Evolutionary conservation across 2,329 filamentous ascomycete genomes (phyloP).

Genomic region (Colletotrichum shisoi): DNA sequence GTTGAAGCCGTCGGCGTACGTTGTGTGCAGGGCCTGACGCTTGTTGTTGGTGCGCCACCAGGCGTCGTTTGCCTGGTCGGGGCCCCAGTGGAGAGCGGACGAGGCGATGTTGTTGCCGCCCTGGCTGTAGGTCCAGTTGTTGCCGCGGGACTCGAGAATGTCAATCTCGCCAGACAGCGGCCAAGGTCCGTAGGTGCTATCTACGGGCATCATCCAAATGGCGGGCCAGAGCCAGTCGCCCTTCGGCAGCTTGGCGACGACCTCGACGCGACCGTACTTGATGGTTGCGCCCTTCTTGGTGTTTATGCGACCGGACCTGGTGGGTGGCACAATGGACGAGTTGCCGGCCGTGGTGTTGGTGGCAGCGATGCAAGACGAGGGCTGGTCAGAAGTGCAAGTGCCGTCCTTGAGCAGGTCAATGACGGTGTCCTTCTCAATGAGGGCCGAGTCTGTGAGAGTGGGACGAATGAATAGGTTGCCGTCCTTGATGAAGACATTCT

Average conservation of each 20-base stretch:
- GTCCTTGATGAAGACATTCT: constrained; percentile 77
- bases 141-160: constrained; percentile 80
- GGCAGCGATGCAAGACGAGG: constrained; percentile 68
- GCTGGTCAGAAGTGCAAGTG: constrained; percentile 69
- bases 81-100: constrained; percentile 84
- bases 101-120: constrained; percentile 84
- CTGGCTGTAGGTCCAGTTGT: constrained; percentile 77
- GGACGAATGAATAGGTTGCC: constrained; percentile 78
- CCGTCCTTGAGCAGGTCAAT: constrained; percentile 73
- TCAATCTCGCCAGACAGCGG: constrained; percentile 85
- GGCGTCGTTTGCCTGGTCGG: constrained; percentile 73
- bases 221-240: constrained; percentile 92
- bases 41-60: constrained; percentile 88
- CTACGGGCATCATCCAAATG: constrained; percentile 87
- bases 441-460: constrained; percentile 73
- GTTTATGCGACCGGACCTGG: constrained; percentile 79
- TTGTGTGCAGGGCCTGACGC: constrained; percentile 75
- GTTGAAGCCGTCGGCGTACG: constrained; percentile 74
- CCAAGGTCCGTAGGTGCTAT: constrained; percentile 78
- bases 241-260: constrained; percentile 75
- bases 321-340: constrained; percentile 77
- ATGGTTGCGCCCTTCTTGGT: constrained; percentile 75
- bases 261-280: constrained; percentile 83
- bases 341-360: constrained; percentile 78
- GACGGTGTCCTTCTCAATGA: constrained; percentile 71